Conservation (phyloP, 163 green algal species). For the Coccomyxa subellipsoidea region DNA sequence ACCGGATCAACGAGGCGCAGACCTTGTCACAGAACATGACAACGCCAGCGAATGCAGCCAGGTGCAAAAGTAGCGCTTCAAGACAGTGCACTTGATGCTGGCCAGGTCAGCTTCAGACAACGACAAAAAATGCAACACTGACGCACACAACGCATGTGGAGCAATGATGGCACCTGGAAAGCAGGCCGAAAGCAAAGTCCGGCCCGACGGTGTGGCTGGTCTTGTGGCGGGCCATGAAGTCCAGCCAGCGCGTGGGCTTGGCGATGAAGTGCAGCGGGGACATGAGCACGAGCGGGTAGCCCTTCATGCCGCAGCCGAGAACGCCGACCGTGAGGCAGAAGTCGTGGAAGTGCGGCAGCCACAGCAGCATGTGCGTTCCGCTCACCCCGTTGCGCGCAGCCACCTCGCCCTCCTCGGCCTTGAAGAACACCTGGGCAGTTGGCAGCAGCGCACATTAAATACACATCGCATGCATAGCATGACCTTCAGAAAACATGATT, state of each 20-base stretch:
- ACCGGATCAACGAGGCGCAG: no score
- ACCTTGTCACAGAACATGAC: no score
- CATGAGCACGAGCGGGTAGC: slow-evolving; percentile 22
- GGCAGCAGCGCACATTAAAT: no score
- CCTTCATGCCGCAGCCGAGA: slow-evolving; percentile 7
- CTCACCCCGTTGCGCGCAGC: background rate
- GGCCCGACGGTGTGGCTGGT: slow-evolving; percentile 32
- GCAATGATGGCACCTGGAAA: background rate
- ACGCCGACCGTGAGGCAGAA: slow-evolving; percentile 13
- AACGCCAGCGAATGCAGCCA: no score
- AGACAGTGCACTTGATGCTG: no score
- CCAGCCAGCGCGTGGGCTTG: slow-evolving; percentile 32
- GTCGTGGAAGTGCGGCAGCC: slow-evolving; percentile 34
- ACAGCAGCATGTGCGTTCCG: slow-evolving; percentile 14
- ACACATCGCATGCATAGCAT: no score
- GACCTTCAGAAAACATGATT: no score
- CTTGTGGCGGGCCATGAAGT: slow-evolving; percentile 25
- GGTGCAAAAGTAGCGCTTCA: no score
- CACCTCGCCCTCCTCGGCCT: background rate
- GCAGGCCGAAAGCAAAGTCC: slow-evolving; percentile 33
- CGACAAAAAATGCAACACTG: no score
- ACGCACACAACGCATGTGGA: no score
- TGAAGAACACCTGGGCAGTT: slow-evolving; percentile 7
- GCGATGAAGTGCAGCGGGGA: slow-evolving; percentile 42
- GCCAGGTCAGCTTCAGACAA: no score